Evolutionary conservation across 495 filamentous ascomycete species (phyloP), one percentile per base, ranked within the genome.

Genomic region (Annulohypoxylon maeteangense): DNA sequence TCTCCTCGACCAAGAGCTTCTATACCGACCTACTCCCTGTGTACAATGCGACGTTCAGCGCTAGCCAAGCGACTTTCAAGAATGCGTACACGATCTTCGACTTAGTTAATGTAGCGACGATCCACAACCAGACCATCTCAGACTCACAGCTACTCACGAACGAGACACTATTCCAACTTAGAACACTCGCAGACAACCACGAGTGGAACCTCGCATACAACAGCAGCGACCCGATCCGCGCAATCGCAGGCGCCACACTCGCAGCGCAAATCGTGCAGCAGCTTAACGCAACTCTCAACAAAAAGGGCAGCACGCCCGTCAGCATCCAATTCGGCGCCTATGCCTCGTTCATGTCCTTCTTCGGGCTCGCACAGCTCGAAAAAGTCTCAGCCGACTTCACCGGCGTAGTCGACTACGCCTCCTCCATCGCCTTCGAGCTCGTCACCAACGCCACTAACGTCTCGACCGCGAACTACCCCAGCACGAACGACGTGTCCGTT

Each of bases 41-140:
- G 42, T 82, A 93, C 77, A 87, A 89, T 75, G 70, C 75, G 32
- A 86, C 88, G 3, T 91, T 91, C 74, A 75, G 73, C 32, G 73
- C 80, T 16, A 79, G 72, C 36, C 71, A 87, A 53, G 85, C 87
- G 57, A 89, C 45, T 68, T 93, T 87, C 83, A 88, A 89, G 76
- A 92, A 93, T 74, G 91, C 89, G 23, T 94, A 93, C 78, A 79
- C 83, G 60, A 90, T 95, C 75, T 92, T 83, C 68, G 92, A 97
- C 75, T 88, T 88, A 64, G 78, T 95, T 75, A 89, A 95, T 67
- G 92, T 93, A 47, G 89, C 90, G 51, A 77, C 76, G 23, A 85
- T 91, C 76, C 91, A 95, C 80, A 95, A 95, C 80, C 54, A 79
- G 36, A 87, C 84, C 25, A 86, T 93, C 63, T 78, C 84, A 16